These are phyloP conservation scores for Tylopilus rubrobrunneus DNA, from an alignment of 768 basidiomycete genomes.

Conservation along the genomic window DNA sequence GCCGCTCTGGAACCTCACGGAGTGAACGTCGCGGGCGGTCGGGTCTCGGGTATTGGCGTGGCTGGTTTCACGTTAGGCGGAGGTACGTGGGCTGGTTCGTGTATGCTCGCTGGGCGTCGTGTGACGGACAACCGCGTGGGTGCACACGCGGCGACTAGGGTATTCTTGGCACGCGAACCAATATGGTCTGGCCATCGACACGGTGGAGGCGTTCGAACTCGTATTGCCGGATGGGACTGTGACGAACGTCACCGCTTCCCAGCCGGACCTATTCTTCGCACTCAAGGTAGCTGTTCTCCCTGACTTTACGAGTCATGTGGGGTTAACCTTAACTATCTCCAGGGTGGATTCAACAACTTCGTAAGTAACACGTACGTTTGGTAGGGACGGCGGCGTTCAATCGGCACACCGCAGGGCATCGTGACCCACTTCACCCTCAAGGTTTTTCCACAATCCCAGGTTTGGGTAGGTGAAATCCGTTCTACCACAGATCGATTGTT, in stretches of 20 bases:
- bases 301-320: background rate
- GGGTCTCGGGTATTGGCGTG: conserved; percentile 56
- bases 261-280: conserved; percentile 43
- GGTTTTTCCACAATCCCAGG: conserved; percentile 32
- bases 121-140: conserved; percentile 7
- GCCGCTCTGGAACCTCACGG: conserved; percentile 44
- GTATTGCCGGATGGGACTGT: conserved; percentile 55
- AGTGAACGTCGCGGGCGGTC: conserved; percentile 56
- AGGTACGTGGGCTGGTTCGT: conserved; percentile 31
- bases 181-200: conserved; percentile 55
- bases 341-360: conserved; percentile 69
- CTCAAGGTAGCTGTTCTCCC: conserved; percentile 34
- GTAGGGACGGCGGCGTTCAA: conserved; percentile 26
- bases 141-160: conserved; percentile 33
- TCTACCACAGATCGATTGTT: conserved; percentile 2
- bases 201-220: conserved; percentile 51
- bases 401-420: conserved; percentile 44
- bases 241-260: conserved; percentile 29
- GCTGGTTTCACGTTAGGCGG: conserved; percentile 59
- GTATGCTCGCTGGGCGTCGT: background rate
- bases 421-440: conserved; percentile 56
- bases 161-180: conserved; percentile 66
- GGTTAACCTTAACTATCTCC: background rate
- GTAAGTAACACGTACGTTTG: conserved; percentile 22
- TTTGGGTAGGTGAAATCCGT: conserved; percentile 19